Percentiles rank a stretch among this genome's conserved stretches.
Evolutionary conservation across 2,329 filamentous ascomycete species (phyloP).

Genomic region (Bipolaris gigantea): DNA sequence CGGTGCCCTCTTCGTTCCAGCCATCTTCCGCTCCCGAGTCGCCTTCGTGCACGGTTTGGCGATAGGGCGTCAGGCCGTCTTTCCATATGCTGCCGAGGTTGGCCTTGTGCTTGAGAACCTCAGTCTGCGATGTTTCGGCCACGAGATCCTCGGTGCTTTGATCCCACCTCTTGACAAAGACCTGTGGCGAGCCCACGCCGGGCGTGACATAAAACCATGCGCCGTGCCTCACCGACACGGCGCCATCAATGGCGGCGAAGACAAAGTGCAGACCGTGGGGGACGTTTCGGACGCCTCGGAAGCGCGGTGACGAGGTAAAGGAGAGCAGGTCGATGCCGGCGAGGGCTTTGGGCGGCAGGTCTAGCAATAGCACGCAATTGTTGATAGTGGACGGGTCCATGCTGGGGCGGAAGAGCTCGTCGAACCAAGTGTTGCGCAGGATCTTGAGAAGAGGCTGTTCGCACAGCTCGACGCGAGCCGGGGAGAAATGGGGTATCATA

Average conservation of each 20-base stretch:
- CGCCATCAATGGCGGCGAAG: conserved; percentile 61
- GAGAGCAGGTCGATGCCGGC: conserved; percentile 61
- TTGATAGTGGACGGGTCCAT: conserved; percentile 42
- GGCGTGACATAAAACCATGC: conserved; percentile 61
- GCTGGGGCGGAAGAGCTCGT: conserved; percentile 38
- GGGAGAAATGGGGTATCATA: conserved; percentile 23
- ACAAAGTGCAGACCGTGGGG: conserved; percentile 63
- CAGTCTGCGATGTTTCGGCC: conserved; percentile 46
- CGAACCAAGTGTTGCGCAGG: conserved; percentile 40
- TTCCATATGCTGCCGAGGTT: conserved; percentile 61
- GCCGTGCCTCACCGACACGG: conserved; percentile 63
- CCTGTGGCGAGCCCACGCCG: conserved; percentile 39
- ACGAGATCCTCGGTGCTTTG: conserved; percentile 50
- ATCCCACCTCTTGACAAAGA: conserved; percentile 63
- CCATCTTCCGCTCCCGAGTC: conserved; percentile 35
- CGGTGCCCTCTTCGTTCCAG: conserved; percentile 49
- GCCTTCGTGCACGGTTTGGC: conserved; percentile 45
- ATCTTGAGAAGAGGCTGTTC: conserved; percentile 34
- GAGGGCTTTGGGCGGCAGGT: conserved; percentile 50
- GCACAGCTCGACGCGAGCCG: conserved; percentile 16
- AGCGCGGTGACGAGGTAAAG: conserved; percentile 64
- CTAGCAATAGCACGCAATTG: conserved; percentile 48
- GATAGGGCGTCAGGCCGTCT: conserved; percentile 53
- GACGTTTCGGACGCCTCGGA: conserved; percentile 63
- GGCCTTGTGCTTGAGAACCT: conserved; percentile 55